Evolutionary conservation across 73 alveolate genomes (phyloP).

Genomic region (Blepharisma stoltei): DNA sequence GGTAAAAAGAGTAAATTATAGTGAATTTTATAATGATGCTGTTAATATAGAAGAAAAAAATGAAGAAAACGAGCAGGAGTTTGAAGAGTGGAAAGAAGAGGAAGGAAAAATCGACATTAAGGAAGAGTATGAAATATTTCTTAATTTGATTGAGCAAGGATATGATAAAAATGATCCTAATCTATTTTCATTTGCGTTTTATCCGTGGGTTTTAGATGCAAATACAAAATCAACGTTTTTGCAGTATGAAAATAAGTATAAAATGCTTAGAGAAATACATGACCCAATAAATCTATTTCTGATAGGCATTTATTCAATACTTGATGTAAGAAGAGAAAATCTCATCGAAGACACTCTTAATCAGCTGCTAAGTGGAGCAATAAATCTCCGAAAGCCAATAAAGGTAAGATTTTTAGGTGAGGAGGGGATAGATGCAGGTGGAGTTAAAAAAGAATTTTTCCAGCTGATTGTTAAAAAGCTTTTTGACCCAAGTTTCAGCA

Average conservation of each 20-base stretch:
- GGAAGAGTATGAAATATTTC: constrained; percentile 12
- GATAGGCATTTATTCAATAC: constrained; percentile 33
- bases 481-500: constrained; percentile 63
- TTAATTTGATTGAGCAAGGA: not conserved
- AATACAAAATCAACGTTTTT: not conserved
- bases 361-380: constrained; percentile 48
- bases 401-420: constrained; percentile 87
- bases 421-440: constrained; percentile 98
- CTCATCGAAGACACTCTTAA: constrained; percentile 80
- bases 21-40: not conserved
- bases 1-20: not conserved
- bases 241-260: not conserved
- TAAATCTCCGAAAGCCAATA: constrained; percentile 79
- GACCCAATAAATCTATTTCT: not conserved
- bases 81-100: not conserved
- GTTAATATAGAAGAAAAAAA: not conserved
- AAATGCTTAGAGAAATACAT: not conserved
- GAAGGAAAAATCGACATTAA: not conserved
- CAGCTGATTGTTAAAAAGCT: constrained; percentile 75
- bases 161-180: not conserved
- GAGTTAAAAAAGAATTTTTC: constrained; percentile 95
- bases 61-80: not conserved
- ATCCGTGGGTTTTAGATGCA: not conserved
- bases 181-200: not conserved
- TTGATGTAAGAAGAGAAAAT: constrained; percentile 68